Evolutionary conservation across 495 filamentous ascomycete species (phyloP), one percentile per base, ranked within the genome.

Genomic region (Darksidea phi): DNA sequence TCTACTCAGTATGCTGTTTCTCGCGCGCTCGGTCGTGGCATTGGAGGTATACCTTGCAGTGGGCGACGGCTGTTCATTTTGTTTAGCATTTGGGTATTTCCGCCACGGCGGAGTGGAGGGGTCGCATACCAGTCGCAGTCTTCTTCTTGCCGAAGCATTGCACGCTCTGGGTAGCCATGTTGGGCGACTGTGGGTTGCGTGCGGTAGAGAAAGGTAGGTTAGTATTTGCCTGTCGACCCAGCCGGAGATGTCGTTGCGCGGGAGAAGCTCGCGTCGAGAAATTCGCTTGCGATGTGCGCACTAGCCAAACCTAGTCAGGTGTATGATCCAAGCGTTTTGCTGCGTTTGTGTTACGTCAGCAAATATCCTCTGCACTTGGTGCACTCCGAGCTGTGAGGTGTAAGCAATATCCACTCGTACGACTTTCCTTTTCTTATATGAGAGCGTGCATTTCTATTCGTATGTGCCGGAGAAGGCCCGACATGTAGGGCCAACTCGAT

Each of bases 131-230:
- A 56, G 74, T 76, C 54, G 74, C 75, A 37, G 70, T 75, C 68
- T 72, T 70, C 72, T 72, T 73, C 71, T 76, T 92, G 84, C 89
- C 89, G 86, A 93, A 93, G 86, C 88, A 94, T 84, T 93, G 89
- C 68, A 94, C 89, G 79, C 85, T 89, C 46, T 69, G 66, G 52
- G 63, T 56, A 52, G 63, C 63, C 63, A 66, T 66, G 50, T 45
- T 66, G 63, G 45, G 63, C 57, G 50, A 41, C 56, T 54, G 45
- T 54, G 21, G 42, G 42, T 43, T 60, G n/a, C 63, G 63, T 66
- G 63, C 49, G 63, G 56, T 21, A 49, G 46, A 28, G 55, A 32
- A 34, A 53, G 57, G 45, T 47, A 49, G 28, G 63, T 61, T 56
- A 37, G 34, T 53, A 47, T 26, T 32, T 32, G 28, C 4, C 28